Evolutionary conservation across 2,329 filamentous ascomycete genomes (phyloP).

Genomic region (Ceratocystis diversiconidia): DNA sequence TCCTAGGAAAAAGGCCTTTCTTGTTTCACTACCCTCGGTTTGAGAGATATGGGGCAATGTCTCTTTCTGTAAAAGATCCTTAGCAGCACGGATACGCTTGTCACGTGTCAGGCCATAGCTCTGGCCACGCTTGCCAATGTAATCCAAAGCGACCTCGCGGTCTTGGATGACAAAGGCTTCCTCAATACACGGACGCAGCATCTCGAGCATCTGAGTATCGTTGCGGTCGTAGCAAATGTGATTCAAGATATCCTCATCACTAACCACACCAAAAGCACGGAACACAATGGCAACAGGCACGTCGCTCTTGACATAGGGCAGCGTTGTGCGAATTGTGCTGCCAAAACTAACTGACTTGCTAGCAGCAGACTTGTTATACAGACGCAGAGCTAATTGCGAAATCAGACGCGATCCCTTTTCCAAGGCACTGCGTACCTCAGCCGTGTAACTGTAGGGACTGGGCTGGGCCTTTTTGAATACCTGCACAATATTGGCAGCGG

Average conservation of each 20-base stretch:
- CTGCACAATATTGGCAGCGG: conserved; percentile 95
- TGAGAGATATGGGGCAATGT: conserved; percentile 94
- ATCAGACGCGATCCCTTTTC: conserved; percentile 94
- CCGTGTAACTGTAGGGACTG: conserved; percentile 84
- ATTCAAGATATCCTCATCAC: conserved; percentile 94
- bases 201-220: conserved; percentile 94
- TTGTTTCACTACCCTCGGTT: conserved; percentile 80
- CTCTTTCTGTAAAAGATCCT: conserved; percentile 94
- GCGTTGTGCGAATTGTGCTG: conserved; percentile 74
- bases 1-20: conserved; percentile 94
- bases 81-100: conserved; percentile 80
- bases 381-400: conserved; percentile 80
- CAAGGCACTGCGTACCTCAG: conserved; percentile 89
- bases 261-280: conserved; percentile 86
- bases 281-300: conserved; percentile 93
- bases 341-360: conserved; percentile 62
- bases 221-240: conserved; percentile 94
- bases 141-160: conserved; percentile 83
- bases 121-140: conserved; percentile 84
- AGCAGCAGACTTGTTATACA: conserved; percentile 70
- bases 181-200: conserved; percentile 92
- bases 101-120: conserved; percentile 56
- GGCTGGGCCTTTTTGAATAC: conserved; percentile 95
- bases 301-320: conserved; percentile 89
- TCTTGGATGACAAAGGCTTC: conserved; percentile 95